phyloP scores from a whole-genome alignment of 2,329 filamentous ascomycete species.

The Pseudogymnoascus verrucosus region DNA sequence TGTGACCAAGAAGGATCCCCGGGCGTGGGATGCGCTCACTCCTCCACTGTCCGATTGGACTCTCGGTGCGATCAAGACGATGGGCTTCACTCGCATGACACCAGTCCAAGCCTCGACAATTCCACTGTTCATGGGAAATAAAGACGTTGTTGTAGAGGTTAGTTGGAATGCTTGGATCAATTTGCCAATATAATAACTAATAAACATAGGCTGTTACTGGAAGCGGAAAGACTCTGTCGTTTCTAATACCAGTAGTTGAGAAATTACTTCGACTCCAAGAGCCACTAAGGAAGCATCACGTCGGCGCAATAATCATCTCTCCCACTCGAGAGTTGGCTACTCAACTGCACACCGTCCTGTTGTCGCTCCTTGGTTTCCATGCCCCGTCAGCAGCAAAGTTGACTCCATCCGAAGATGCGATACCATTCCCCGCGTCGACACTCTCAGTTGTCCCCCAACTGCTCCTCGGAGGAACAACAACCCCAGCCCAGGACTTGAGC shows the following conservation, averaged over 20 bases:
- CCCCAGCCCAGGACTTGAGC: constrained; percentile 76
- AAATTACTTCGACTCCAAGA: constrained; percentile 72
- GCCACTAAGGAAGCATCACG: constrained; percentile 79
- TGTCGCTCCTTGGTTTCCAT: constrained; percentile 75
- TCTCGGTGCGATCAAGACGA: constrained; percentile 70
- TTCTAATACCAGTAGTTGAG: constrained; percentile 75
- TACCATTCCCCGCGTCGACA: constrained; percentile 36
- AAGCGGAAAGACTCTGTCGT: constrained; percentile 83
- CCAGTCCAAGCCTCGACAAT: constrained; percentile 92
- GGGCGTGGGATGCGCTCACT: constrained; percentile 61
- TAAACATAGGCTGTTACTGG: constrained; percentile 66
- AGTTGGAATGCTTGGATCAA: not conserved
- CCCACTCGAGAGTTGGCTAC: constrained; percentile 87
- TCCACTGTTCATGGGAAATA: constrained; percentile 79
- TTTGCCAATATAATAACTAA: constrained; percentile 11
- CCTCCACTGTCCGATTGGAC: constrained; percentile 75
- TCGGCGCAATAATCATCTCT: constrained; percentile 85
- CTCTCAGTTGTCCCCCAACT: constrained; percentile 73
- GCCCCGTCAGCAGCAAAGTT: constrained; percentile 63
- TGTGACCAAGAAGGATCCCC: constrained; percentile 36
- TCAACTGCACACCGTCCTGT: constrained; percentile 79
- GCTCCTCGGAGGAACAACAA: constrained; percentile 74
- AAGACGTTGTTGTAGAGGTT: constrained; percentile 85
- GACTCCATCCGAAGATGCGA: constrained; percentile 46
- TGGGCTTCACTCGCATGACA: constrained; percentile 83